Conservation (phyloP, 1,139 yeast species). For the Geotrichum carabidarum region DNA sequence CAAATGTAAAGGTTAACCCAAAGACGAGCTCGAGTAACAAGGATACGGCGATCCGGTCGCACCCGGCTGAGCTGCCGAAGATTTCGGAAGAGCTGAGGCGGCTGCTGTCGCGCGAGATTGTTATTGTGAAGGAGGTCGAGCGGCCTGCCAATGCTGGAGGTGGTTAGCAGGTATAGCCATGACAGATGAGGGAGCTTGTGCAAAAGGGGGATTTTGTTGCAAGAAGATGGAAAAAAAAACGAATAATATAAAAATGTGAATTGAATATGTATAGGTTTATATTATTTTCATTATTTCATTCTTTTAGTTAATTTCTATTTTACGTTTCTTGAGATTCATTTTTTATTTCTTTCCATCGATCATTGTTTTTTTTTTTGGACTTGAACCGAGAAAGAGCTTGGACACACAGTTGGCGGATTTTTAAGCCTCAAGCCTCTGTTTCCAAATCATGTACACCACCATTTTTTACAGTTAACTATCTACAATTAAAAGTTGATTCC, state of each 20-base stretch:
- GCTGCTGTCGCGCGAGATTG: conserved; percentile 53
- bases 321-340: too few relatives aligned
- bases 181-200: background rate
- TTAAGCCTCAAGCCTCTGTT: too few relatives aligned
- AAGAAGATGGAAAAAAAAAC: too few relatives aligned
- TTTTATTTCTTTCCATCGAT: too few relatives aligned
- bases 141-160: conserved; percentile 39
- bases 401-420: too few relatives aligned
- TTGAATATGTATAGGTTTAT: background rate
- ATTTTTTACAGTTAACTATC: too few relatives aligned
- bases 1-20: conserved; percentile 10
- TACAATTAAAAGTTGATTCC: too few relatives aligned
- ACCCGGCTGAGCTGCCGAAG: conserved; percentile 27
- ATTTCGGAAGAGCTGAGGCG: conserved; percentile 54
- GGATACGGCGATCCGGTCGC: conserved; percentile 25
- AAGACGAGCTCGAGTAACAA: conserved; percentile 15
- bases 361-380: too few relatives aligned
- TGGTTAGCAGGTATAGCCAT: conserved; percentile 28
- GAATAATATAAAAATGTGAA: too few relatives aligned
- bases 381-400: too few relatives aligned
- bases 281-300: background rate
- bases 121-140: conserved; percentile 59
- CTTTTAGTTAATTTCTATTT: too few relatives aligned
- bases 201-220: background rate
- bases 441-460: too few relatives aligned